phyloP scores from a whole-genome alignment of 371 early-diverging fungal genomes.

The Umbelopsis sp. region DNA sequence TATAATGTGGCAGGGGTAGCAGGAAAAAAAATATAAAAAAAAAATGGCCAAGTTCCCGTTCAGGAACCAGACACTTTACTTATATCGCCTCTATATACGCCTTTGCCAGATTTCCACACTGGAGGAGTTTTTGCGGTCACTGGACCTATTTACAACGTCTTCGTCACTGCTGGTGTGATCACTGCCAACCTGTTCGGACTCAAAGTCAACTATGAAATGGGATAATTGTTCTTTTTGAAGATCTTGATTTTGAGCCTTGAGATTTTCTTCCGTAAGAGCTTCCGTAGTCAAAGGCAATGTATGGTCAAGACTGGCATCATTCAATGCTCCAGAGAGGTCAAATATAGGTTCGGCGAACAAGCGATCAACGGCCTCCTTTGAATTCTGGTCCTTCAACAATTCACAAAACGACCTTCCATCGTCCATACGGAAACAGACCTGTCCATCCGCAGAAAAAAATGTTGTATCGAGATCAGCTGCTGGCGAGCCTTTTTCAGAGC shows the following conservation, averaged over 20 bases:
- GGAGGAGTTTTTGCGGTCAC: background rate
- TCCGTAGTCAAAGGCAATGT: slow-evolving; percentile 22
- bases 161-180: slow-evolving; percentile 15
- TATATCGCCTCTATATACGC: background rate
- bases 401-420: slow-evolving; percentile 35
- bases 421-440: slow-evolving; percentile 20
- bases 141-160: background rate
- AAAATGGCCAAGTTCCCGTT: background rate
- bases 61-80: too few species aligned
- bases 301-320: slow-evolving; percentile 21
- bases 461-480: background rate
- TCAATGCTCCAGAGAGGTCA: slow-evolving; percentile 39
- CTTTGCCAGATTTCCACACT: slow-evolving; percentile 7
- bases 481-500: slow-evolving; percentile 1
- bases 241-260: background rate
- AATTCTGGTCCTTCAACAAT: slow-evolving; percentile 31
- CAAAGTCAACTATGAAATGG: background rate
- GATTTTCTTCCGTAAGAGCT: slow-evolving; percentile 12
- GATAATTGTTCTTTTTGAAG: background rate
- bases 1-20: too few species aligned
- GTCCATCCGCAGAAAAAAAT: slow-evolving; percentile 1
- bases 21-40: background rate
- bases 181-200: slow-evolving; percentile 5
- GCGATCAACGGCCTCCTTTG: slow-evolving; percentile 32
- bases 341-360: slow-evolving; percentile 48